A percentile compares a stretch with the other conserved stretches of the same genome.
phyloP scores from a whole-genome alignment of 2,329 filamentous ascomycete genomes.

The Arthroderma sp. region DNA sequence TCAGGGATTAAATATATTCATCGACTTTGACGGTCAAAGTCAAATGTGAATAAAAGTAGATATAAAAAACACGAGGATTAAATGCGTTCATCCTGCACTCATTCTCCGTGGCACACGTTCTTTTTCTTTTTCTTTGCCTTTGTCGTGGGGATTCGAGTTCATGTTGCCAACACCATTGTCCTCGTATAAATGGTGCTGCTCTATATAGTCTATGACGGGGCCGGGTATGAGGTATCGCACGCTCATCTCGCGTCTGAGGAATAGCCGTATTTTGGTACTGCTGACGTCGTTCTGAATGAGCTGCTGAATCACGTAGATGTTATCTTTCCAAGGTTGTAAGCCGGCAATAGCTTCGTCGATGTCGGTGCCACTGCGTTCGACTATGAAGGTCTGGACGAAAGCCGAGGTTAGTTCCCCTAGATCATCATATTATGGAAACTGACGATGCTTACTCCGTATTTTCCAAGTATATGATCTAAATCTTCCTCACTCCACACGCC shows the following conservation, averaged over 20 bases:
- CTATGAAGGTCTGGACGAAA: constrained; percentile 49
- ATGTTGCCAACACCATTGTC: constrained; percentile 27
- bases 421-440: neutral
- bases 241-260: constrained; percentile 66
- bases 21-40: no score
- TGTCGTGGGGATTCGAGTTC: constrained; percentile 1
- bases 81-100: no score
- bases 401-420: neutral
- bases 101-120: no score
- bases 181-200: constrained; percentile 52
- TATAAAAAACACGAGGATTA: no score
- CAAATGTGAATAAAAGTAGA: no score
- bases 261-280: constrained; percentile 68
- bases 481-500: constrained; percentile 75
- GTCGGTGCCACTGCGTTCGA: constrained; percentile 80
- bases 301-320: constrained; percentile 78
- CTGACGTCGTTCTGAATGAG: constrained; percentile 78
- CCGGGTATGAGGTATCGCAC: constrained; percentile 65
- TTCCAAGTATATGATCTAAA: constrained; percentile 73
- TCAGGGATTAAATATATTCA: no score
- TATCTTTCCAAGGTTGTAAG: constrained; percentile 68
- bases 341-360: constrained; percentile 77
- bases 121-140: neutral
- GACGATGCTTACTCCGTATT: constrained; percentile 48
- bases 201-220: constrained; percentile 61